These are phyloP conservation scores for Verbena officinalis DNA, from an alignment of 257 asterid genomes.

Conservation along the genomic window DNA sequence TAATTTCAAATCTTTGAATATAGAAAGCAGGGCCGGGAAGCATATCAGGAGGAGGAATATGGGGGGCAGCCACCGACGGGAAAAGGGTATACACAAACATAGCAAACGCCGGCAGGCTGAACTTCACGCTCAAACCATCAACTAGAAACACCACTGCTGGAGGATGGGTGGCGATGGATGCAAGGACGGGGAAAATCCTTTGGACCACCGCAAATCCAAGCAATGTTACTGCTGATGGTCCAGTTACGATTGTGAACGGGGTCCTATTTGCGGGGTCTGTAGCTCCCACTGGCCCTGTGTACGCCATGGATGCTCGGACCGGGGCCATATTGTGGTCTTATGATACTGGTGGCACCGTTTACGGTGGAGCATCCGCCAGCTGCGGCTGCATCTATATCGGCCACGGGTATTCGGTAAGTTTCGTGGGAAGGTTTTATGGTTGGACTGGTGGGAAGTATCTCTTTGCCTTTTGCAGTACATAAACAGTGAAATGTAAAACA, in stretches of 20 bases:
- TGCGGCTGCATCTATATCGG: slow-evolving; percentile 75
- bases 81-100: slow-evolving; percentile 63
- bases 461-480: slow-evolving; percentile 61
- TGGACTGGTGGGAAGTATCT: slow-evolving; percentile 70
- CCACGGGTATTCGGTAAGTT: slow-evolving; percentile 59
- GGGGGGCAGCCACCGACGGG: slow-evolving; percentile 86
- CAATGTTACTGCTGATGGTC: slow-evolving; percentile 66
- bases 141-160: slow-evolving; percentile 56
- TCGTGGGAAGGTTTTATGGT: slow-evolving; percentile 59
- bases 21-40: slow-evolving; percentile 80
- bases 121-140: slow-evolving; percentile 58
- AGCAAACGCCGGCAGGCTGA: slow-evolving; percentile 41
- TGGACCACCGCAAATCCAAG: slow-evolving; percentile 87
- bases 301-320: slow-evolving; percentile 65
- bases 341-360: slow-evolving; percentile 62
- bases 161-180: slow-evolving; percentile 86
- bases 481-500: neutral
- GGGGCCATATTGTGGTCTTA: slow-evolving; percentile 61
- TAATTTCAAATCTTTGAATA: too few species aligned
- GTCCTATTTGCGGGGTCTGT: slow-evolving; percentile 68
- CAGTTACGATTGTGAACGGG: slow-evolving; percentile 62
- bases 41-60: slow-evolving; percentile 67
- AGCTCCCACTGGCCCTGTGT: slow-evolving; percentile 65
- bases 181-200: slow-evolving; percentile 56
- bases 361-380: slow-evolving; percentile 79